A percentile compares a stretch with the other conserved stretches of the same genome.
These are phyloP conservation scores for Fonsecaea pedrosoi DNA, from an alignment of 2,329 filamentous ascomycete genomes.

Conservation along the genomic window DNA sequence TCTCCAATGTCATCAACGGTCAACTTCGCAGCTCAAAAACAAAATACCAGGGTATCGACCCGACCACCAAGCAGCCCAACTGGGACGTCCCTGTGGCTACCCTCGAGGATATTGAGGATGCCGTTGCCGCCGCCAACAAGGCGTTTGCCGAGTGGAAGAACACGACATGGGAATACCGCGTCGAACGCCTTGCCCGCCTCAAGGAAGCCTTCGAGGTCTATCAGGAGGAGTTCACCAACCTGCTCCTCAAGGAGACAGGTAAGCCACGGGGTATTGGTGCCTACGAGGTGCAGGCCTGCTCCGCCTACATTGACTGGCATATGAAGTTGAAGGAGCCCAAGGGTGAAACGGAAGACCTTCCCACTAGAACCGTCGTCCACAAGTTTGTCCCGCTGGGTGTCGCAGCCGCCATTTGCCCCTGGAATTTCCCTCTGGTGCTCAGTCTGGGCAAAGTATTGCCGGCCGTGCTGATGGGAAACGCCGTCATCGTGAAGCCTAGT, in stretches of 20 bases:
- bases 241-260: slow-evolving; percentile 59
- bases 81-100: slow-evolving; percentile 56
- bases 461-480: slow-evolving; percentile 63
- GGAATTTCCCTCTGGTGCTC: slow-evolving; percentile 59
- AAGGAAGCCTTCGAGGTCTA: slow-evolving; percentile 51
- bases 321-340: slow-evolving; percentile 44
- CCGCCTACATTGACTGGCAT: slow-evolving; percentile 27
- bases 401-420: slow-evolving; percentile 52
- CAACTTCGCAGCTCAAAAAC: slow-evolving; percentile 47
- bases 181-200: slow-evolving; percentile 50
- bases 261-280: slow-evolving; percentile 50
- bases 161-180: slow-evolving; percentile 54
- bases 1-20: slow-evolving; percentile 57
- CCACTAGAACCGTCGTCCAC: slow-evolving; percentile 51
- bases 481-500: slow-evolving; percentile 64
- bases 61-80: slow-evolving; percentile 54
- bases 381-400: slow-evolving; percentile 59
- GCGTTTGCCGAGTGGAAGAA: slow-evolving; percentile 58
- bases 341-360: slow-evolving; percentile 55
- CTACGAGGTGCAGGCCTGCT: slow-evolving; percentile 11
- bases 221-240: slow-evolving; percentile 51
- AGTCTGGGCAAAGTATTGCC: slow-evolving; percentile 59
- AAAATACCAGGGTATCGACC: slow-evolving; percentile 52
- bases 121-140: slow-evolving; percentile 54
- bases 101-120: slow-evolving; percentile 53